These are phyloP conservation scores for Tetrapisispora arboricola DNA, from an alignment of 805 yeast genomes.

Conservation along the genomic window DNA sequence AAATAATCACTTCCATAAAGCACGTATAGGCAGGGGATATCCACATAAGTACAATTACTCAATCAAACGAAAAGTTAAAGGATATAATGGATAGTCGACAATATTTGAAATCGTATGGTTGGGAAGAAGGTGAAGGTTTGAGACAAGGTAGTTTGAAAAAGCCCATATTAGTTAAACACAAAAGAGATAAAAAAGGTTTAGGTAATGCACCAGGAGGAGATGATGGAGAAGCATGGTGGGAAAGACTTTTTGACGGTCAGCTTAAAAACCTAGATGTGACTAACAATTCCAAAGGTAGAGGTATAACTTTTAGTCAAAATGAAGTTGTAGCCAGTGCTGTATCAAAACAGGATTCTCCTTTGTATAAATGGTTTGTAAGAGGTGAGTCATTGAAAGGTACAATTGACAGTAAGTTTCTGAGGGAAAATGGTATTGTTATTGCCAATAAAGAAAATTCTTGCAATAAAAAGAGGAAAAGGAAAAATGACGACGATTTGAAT, in stretches of 20 bases:
- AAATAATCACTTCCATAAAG: too few species aligned
- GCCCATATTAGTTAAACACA: conserved; percentile 84
- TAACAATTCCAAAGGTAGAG: conserved; percentile 17
- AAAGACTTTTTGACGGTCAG: conserved; percentile 86
- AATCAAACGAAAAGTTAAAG: background rate
- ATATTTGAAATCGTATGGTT: conserved; percentile 72
- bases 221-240: conserved; percentile 95
- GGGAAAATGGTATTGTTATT: conserved; percentile 5
- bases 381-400: conserved; percentile 85
- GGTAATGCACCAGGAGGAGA: conserved; percentile 60
- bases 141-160: conserved; percentile 68
- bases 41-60: background rate
- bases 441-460: conserved; percentile 2
- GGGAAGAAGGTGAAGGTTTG: conserved; percentile 87
- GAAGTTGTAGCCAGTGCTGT: conserved; percentile 37
- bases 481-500: conserved; percentile 7
- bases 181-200: conserved; percentile 81
- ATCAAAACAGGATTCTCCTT: conserved; percentile 50
- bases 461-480: conserved; percentile 10
- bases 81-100: conserved; percentile 57
- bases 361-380: conserved; percentile 76
- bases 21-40: too few species aligned
- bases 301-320: conserved; percentile 46
- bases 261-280: conserved; percentile 62
- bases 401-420: conserved; percentile 30